Conservation (phyloP, 805 yeast species). For the Candida palmyrensis region DNA sequence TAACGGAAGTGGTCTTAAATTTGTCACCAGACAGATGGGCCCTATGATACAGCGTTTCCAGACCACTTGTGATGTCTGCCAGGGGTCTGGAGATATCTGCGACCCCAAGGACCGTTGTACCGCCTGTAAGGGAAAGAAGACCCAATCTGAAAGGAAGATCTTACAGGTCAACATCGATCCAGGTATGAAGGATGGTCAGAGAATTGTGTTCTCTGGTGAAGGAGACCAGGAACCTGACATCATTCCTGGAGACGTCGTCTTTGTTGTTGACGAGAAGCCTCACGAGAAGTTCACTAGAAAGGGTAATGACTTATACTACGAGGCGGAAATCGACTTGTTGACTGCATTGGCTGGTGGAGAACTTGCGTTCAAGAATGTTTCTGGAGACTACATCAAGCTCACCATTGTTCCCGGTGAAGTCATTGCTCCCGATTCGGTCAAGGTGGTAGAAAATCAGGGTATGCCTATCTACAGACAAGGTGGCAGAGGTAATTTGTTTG, state of each 20-base stretch:
- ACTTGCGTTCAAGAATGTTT: constrained; percentile 79
- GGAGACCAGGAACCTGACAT: constrained; percentile 96
- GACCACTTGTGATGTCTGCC: constrained; percentile 86
- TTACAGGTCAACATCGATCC: constrained; percentile 92
- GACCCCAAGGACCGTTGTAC: constrained; percentile 86
- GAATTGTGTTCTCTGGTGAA: constrained; percentile 86
- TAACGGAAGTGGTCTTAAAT: constrained; percentile 87
- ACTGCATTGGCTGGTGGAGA: constrained; percentile 98
- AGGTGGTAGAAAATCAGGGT: constrained; percentile 89
- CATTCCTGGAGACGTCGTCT: constrained; percentile 94
- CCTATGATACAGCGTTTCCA: constrained; percentile 98
- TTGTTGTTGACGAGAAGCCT: constrained; percentile 85
- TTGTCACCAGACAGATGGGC: constrained; percentile 97
- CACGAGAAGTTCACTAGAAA: constrained; percentile 80
- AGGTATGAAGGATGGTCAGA: constrained; percentile 95
- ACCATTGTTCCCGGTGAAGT: constrained; percentile 88
- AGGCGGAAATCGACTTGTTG: constrained; percentile 83
- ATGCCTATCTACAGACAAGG: constrained; percentile 94
- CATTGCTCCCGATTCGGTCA: constrained; percentile 74
- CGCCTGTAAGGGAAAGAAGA: constrained; percentile 84
- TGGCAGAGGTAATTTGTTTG: constrained; percentile 79
- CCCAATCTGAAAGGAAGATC: constrained; percentile 81
- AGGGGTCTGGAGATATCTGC: constrained; percentile 87
- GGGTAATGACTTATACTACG: constrained; percentile 81
- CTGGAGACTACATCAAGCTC: constrained; percentile 86